Evolutionary conservation across 139 green algal species (phyloP).

Genomic region (Chlamydomonas sp.): DNA sequence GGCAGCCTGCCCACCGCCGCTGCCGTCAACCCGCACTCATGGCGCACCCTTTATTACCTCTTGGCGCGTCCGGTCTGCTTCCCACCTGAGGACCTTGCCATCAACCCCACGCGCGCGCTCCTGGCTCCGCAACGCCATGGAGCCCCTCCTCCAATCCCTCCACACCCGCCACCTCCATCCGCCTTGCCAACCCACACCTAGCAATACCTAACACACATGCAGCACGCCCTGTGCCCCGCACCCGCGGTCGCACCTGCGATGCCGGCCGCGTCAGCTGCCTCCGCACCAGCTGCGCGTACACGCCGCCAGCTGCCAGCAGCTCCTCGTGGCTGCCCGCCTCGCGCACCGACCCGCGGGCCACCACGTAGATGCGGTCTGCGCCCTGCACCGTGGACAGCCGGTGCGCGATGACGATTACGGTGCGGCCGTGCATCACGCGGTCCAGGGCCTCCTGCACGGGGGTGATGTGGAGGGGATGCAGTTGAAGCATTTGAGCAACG

Average conservation of each 20-base stretch:
- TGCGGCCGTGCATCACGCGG: slow-evolving; percentile 83
- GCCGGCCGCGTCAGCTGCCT: slow-evolving; percentile 43
- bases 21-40: too few species aligned
- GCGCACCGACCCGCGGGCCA: slow-evolving; percentile 20
- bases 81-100: too few species aligned
- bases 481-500: not conserved
- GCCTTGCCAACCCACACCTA: too few species aligned
- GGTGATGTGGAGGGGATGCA: not conserved
- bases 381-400: slow-evolving; percentile 88
- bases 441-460: slow-evolving; percentile 92
- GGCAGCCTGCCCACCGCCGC: too few species aligned
- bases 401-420: slow-evolving; percentile 93
- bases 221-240: not conserved
- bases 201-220: too few species aligned
- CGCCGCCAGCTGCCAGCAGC: slow-evolving; percentile 58
- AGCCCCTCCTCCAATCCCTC: too few species aligned
- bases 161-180: too few species aligned
- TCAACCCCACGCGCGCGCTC: too few species aligned
- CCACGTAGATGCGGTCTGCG: slow-evolving; percentile 85
- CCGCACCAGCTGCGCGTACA: slow-evolving; percentile 74
- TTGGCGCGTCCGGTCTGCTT: too few species aligned
- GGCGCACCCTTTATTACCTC: too few species aligned
- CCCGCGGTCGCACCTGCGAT: not conserved
- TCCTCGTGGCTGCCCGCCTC: slow-evolving; percentile 72
- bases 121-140: too few species aligned